A percentile compares a stretch with the other conserved stretches of the same genome.
Evolutionary conservation across 2,329 filamentous ascomycete genomes (phyloP).

Genomic region (Phaeosphaeriaceae sp.): DNA sequence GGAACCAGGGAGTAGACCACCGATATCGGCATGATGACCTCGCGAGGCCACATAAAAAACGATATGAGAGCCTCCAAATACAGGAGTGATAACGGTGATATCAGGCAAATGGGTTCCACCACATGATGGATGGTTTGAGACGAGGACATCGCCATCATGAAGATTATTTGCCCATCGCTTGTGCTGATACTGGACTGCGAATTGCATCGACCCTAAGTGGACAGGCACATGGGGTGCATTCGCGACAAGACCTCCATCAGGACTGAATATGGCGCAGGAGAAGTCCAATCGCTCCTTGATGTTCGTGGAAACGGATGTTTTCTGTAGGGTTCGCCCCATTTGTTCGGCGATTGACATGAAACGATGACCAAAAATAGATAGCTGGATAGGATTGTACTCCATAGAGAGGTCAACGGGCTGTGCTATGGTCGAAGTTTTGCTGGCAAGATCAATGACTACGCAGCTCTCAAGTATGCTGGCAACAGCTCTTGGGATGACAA

Average conservation of each 20-base stretch:
- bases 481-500: conserved; percentile 76
- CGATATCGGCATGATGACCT: conserved; percentile 41
- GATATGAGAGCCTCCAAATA: no score
- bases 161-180: conserved; percentile 41
- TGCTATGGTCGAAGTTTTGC: no score
- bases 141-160: conserved; percentile 49
- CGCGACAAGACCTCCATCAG: conserved; percentile 52
- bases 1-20: neutral
- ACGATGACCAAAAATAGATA: conserved; percentile 63
- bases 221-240: conserved; percentile 54
- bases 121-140: conserved; percentile 50
- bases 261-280: conserved; percentile 54
- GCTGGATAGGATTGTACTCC: conserved; percentile 52
- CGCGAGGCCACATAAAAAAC: conserved; percentile 51
- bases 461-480: conserved; percentile 62
- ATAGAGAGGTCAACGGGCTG: no score
- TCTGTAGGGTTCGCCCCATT: conserved; percentile 64
- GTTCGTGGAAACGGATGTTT: conserved; percentile 61
- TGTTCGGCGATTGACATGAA: conserved; percentile 68
- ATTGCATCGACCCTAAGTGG: conserved; percentile 54
- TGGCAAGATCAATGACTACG: neutral
- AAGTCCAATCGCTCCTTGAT: conserved; percentile 56
- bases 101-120: conserved; percentile 54
- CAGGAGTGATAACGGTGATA: conserved; percentile 52
- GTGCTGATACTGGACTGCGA: conserved; percentile 51